Evolutionary conservation across 441 rosid genomes (phyloP), one percentile per base, ranked within the genome.

Genomic region (Corymbia calophylla): DNA sequence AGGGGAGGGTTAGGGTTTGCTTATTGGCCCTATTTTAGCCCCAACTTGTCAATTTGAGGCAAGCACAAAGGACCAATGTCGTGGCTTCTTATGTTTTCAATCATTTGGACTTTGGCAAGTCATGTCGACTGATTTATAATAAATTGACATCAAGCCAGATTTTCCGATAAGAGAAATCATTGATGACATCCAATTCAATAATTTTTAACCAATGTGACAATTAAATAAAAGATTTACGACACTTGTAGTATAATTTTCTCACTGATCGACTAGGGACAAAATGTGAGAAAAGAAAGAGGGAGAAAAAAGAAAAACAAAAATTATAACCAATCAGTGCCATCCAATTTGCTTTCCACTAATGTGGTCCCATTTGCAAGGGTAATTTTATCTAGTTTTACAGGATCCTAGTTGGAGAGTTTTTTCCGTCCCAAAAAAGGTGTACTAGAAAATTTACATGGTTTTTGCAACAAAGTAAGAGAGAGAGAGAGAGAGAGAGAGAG

Each of bases 141-240:
- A 21, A 21, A 73, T 39, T 39, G 12, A 35, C 23, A 6, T 8
- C 8, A 68, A 8, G 47, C 32, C 1, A 1, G 1, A 32, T 17
- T 18, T 68, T 68, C 0, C 11, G 0, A 1, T 32, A 32, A 68
- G 7, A 19, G 2, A 32, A 68, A 39, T 73, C 0, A 0, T 5
- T 2, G 4, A 21, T 0, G 5, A 6, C 10, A 44, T 77, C 15
- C n/a, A 7, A 23, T 17, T 6, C 12, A 32, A 18, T 18, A 35
- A 19, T 32, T 17, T 68, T 21, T 11, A 8, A 66, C 19, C 12
- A 31, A 31, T 17, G 35, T 8, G 23, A 11, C 77, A 66, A 12
- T 66, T 31, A 8, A 17, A 5, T 4, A 31, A 66, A 1, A 2
- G 4, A 16, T 2, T 17, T 16, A 17, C 8, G 44, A 8, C 1